Percentiles rank a stretch among this genome's conserved stretches.
Evolutionary conservation across 2,329 filamentous ascomycete genomes (phyloP).

Genomic region (Dactylonectria macrodidyma): DNA sequence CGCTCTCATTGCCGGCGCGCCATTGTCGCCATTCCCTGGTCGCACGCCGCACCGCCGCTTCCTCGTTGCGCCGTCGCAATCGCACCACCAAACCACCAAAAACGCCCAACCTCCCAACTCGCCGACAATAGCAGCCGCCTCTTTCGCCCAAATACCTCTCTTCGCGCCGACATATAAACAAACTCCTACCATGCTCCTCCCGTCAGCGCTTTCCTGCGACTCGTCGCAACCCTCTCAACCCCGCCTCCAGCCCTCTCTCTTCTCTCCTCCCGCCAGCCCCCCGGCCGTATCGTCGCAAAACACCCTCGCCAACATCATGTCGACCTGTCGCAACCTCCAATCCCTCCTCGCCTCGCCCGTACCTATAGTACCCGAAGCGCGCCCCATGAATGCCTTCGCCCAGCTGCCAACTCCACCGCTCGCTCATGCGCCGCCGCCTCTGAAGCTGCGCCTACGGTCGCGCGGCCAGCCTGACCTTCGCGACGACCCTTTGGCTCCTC

Average conservation of each 20-base stretch:
- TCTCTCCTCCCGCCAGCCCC: constrained; percentile 73
- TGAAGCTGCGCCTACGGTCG: constrained; percentile 70
- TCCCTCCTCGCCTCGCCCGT: constrained; percentile 65
- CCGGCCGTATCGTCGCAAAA: constrained; percentile 62
- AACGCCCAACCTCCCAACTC: constrained; percentile 17
- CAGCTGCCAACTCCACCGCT: constrained; percentile 71
- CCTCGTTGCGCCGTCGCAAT: constrained; percentile 38
- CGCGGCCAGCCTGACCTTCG: constrained; percentile 51
- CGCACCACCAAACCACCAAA: constrained; percentile 43
- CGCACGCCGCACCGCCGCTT: constrained; percentile 10
- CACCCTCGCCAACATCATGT: constrained; percentile 69
- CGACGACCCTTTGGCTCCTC: constrained; percentile 52
- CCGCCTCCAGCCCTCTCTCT: constrained; percentile 66
- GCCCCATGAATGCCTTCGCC: constrained; percentile 39
- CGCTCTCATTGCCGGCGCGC: constrained; percentile 35
- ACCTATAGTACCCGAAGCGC: constrained; percentile 55
- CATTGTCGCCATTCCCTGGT: constrained; percentile 31
- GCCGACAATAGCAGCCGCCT: constrained; percentile 21
- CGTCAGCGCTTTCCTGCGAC: constrained; percentile 72
- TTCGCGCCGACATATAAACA: constrained; percentile 13
- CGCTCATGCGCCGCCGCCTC: constrained; percentile 63
- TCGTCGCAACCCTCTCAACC: constrained; percentile 61
- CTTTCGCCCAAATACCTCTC: constrained; percentile 14
- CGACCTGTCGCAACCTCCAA: constrained; percentile 73
- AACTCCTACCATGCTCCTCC: constrained; percentile 67